phyloP scores from a whole-genome alignment of 139 green algal genomes.

The Chlamydomonas schloesseri region DNA sequence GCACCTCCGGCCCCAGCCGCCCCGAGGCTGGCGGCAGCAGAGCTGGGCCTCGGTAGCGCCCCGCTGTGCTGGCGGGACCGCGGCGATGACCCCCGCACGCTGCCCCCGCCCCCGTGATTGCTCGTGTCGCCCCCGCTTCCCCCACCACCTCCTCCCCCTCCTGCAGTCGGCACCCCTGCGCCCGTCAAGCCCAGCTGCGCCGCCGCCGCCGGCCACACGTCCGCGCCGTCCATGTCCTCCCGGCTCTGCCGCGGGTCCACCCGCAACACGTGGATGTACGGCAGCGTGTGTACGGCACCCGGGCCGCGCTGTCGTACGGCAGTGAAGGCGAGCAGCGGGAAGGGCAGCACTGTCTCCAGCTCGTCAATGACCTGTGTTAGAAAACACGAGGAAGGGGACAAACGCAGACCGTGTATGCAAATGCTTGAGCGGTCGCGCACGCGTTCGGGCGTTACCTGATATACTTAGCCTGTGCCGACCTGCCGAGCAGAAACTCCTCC shows the following conservation, averaged over 20 bases:
- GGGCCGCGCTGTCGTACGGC: background rate
- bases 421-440: too few species aligned
- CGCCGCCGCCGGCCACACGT: background rate
- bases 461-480: too few species aligned
- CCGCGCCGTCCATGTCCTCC: conserved; percentile 5
- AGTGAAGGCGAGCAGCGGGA: background rate
- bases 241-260: background rate
- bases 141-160: too few species aligned
- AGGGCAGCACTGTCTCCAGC: conserved; percentile 18
- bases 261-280: conserved; percentile 29
- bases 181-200: background rate
- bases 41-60: background rate
- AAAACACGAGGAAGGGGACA: too few species aligned
- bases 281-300: background rate
- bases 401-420: too few species aligned
- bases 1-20: too few species aligned
- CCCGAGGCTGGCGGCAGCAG: too few species aligned
- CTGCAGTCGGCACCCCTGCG: too few species aligned
- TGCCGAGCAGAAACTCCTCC: too few species aligned
- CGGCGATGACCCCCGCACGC: background rate
- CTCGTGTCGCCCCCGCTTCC: background rate
- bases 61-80: background rate
- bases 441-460: too few species aligned
- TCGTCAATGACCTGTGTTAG: conserved; percentile 25
- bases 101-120: too few species aligned